Conservation (phyloP, 345 rosid genomes). For the Brassica napus region Da-Ae NC_063450.1:27528501-27529000, state of each 20-base stretch:
- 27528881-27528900: conserved; percentile 69
- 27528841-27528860: conserved; percentile 92
- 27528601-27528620: too few species aligned
- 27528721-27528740: background rate
- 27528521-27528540: too few species aligned
- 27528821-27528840: conserved; percentile 74
- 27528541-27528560: too few species aligned
- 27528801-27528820: conserved; percentile 92
- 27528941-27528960: conserved; percentile 90
- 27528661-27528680: too few species aligned
- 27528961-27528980: conserved; percentile 82
- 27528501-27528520: too few species aligned
- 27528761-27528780: conserved; percentile 70
- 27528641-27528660: too few species aligned
- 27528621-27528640: too few species aligned
- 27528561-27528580: too few species aligned
- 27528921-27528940: conserved; percentile 93
- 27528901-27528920: conserved; percentile 76
- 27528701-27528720: too few species aligned
- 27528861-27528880: conserved; percentile 77
- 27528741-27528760: conserved; percentile 84
- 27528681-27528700: too few species aligned
- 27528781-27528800: conserved; percentile 66
- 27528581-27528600: too few species aligned
- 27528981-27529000: conserved; percentile 67